phyloP scores from a whole-genome alignment of 768 basidiomycete species.

The Tulasnella sp. region DNA sequence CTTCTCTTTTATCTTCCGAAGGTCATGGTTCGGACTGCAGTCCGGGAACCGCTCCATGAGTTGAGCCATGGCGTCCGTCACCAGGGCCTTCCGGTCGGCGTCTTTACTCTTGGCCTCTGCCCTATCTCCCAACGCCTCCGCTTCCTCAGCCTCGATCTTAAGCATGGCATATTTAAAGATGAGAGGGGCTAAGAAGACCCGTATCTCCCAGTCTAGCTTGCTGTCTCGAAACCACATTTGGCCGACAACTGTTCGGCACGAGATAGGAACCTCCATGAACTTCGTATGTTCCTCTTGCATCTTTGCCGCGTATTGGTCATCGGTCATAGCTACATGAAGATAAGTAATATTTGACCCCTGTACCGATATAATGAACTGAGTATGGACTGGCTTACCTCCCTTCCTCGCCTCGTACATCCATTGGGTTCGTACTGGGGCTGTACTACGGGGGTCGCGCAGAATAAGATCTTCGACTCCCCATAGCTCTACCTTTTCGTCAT shows the following conservation, averaged over 20 bases:
- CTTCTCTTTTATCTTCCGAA: not conserved
- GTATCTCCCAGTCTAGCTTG: not conserved
- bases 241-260: not conserved
- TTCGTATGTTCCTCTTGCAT: not conserved
- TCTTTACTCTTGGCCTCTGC: not conserved
- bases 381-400: not conserved
- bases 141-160: not conserved
- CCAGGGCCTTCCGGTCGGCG: not conserved
- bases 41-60: not conserved
- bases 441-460: not conserved
- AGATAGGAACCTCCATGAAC: not conserved
- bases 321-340: not conserved
- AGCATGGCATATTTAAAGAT: not conserved
- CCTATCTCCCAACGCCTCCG: not conserved
- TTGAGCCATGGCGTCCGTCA: not conserved
- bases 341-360: not conserved
- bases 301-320: not conserved
- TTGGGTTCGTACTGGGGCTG: not conserved
- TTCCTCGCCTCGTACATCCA: not conserved
- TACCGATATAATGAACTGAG: too few species aligned
- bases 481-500: not conserved
- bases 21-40: not conserved
- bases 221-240: not conserved
- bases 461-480: not conserved
- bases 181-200: not conserved